phyloP scores from a whole-genome alignment of 768 basidiomycete species.

The Exsudoporus frostii region DNA sequence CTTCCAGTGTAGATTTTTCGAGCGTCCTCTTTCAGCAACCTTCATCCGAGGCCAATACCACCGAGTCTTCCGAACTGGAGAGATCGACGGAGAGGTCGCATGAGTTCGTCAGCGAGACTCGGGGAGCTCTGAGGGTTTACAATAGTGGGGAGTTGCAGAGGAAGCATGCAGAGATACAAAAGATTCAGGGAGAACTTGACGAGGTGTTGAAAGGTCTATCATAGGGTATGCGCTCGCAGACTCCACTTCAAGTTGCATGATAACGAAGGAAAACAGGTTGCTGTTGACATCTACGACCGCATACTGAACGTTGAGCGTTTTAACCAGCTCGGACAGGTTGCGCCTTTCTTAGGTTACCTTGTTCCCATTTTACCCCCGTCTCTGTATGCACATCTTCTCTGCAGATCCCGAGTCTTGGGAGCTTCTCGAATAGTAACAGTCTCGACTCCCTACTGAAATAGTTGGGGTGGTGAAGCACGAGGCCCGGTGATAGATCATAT shows the following conservation, averaged over 20 bases:
- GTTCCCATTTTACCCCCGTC: not conserved
- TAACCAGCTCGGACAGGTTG: not conserved
- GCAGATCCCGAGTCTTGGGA: not conserved
- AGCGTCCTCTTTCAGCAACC: constrained; percentile 22
- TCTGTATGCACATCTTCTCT: not conserved
- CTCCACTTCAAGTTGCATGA: not conserved
- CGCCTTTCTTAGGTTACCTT: not conserved
- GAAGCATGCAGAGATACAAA: constrained; percentile 55
- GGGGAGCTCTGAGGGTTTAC: constrained; percentile 48
- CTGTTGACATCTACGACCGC: not conserved
- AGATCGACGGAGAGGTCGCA: constrained; percentile 43
- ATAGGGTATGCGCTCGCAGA: constrained; percentile 15
- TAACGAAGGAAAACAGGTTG: constrained; percentile 1
- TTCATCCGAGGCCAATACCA: not conserved
- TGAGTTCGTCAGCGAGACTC: constrained; percentile 56
- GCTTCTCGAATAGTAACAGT: not conserved
- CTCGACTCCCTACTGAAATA: constrained; percentile 2
- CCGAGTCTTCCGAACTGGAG: constrained; percentile 9
- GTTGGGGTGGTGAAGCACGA: not conserved
- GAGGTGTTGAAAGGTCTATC: constrained; percentile 41
- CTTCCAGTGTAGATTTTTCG: constrained; percentile 47
- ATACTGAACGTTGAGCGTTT: not conserved
- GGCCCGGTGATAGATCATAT: constrained; percentile 16
- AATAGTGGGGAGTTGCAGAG: constrained; percentile 46
- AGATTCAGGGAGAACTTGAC: constrained; percentile 51